Evolutionary conservation across 352 stramenopile genomes (phyloP).

Genomic region (Pythium aphanidermatum): DNA sequence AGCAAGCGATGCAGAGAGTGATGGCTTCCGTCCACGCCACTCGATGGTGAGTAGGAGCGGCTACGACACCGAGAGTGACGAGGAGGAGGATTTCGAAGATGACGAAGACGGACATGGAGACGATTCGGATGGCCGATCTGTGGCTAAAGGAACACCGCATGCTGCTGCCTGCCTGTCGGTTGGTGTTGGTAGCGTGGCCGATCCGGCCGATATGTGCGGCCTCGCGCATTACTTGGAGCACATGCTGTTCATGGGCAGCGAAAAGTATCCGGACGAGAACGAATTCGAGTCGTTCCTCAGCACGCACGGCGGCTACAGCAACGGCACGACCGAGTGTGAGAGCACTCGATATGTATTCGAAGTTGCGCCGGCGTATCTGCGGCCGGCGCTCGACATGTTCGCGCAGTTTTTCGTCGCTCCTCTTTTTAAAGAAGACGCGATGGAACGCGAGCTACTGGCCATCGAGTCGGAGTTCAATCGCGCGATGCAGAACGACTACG

Average conservation of each 20-base stretch:
- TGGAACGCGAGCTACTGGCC: constrained; percentile 49
- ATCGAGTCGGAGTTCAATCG: constrained; percentile 65
- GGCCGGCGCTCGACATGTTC: constrained; percentile 69
- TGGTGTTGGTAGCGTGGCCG: constrained; percentile 30
- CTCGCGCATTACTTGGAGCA: constrained; percentile 93
- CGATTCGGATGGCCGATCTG: not conserved
- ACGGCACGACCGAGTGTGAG: constrained; percentile 84
- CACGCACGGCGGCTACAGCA: constrained; percentile 65
- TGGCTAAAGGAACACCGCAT: constrained; percentile 10
- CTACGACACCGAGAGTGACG: constrained; percentile 22
- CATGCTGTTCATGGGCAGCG: constrained; percentile 94
- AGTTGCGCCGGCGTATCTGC: constrained; percentile 26
- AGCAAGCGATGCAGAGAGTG: constrained; percentile 14
- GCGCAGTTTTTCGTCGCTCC: constrained; percentile 87
- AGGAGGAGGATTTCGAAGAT: constrained; percentile 5
- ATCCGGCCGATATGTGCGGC: constrained; percentile 36
- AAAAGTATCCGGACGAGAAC: constrained; percentile 87
- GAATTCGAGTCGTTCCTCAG: constrained; percentile 77
- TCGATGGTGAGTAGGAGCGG: constrained; percentile 14
- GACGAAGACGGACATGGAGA: constrained; percentile 11
- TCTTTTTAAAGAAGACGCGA: constrained; percentile 40
- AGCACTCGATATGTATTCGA: constrained; percentile 85
- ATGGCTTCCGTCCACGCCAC: not conserved
- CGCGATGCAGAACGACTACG: constrained; percentile 31
- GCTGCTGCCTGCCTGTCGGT: constrained; percentile 32